Base-by-base conservation (phyloP, 768 basidiomycete species). In the Hemileccinum impolitum region DNA sequence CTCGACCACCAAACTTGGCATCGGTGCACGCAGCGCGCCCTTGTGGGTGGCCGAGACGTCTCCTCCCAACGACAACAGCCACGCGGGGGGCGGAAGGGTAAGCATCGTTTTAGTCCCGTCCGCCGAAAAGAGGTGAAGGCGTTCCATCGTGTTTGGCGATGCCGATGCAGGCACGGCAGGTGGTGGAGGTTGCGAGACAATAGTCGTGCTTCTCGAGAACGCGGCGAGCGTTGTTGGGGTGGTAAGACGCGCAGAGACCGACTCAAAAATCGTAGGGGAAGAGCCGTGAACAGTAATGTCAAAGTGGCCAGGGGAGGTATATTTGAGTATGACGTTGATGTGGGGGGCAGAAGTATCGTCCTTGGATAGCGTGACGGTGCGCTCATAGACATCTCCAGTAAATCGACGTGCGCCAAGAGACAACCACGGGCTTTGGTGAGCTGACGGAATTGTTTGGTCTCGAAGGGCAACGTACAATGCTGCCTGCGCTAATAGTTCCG, bases 1-100 rank as follows among this genome's bases (percentile, higher is more conserved):
- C 47, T 95, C 91, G 4, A 96, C 93, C 2, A 96, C 85, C 43
- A 93, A 76, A 64, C 90, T 90, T n/a, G 93, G 93, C 89, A 93
- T 93, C 13, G 94, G 93, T 4, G 90, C 88, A 51, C 81, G 78
- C 56, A 92, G 65, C 14, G 81, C 80, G 6, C 87, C 84, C 59
- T 81, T 82, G 19, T 75, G 73, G 6, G 78, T 74, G 25, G 68
- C 72, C 15, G 80, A 61, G 11, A 78, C 68, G 47, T 85, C 84
- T 3, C 76, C 79, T n/a, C 80, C 82, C 9, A 89, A 70, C 3
- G 82, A 80, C 32, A 81, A 64, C 31, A 86, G 68, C 87, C 88
- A 92, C 17, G 75, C 74, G 0, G 90, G 87, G 18, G 84, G 73
- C 3, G 85, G 81, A n/a, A 85, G 61, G 17, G 82, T 69, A 13